Evolutionary conservation across 2,329 filamentous ascomycete genomes (phyloP).

Genomic region (Stachybotrys elegans): DNA sequence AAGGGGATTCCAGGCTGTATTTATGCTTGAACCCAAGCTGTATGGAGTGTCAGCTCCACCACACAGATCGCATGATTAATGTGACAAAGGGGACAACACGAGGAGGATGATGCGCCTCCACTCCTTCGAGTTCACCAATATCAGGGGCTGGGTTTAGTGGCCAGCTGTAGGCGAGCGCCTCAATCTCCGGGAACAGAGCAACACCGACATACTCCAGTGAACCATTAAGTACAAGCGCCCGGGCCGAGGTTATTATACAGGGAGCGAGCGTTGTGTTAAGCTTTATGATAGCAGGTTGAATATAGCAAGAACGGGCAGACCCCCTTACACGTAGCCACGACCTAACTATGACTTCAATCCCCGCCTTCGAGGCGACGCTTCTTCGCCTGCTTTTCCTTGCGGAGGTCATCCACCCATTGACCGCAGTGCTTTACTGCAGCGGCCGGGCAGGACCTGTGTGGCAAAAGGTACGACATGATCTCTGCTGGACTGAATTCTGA

Average conservation of each 20-base stretch:
- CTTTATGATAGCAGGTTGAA: conserved; percentile 6
- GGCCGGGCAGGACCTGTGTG: neutral
- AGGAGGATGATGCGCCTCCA: too few relatives aligned
- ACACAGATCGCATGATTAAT: too few relatives aligned
- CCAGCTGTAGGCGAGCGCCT: conserved; percentile 2
- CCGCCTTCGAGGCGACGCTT: neutral
- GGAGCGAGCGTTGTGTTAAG: conserved; percentile 6
- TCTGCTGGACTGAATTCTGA: conserved; percentile 47
- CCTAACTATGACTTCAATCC: neutral
- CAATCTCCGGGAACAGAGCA: conserved; percentile 4
- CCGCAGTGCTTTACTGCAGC: conserved; percentile 5
- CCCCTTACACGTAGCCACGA: too few relatives aligned
- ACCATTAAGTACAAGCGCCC: conserved; percentile 1
- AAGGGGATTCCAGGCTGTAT: too few relatives aligned
- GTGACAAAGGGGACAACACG: too few relatives aligned
- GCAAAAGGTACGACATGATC: conserved; percentile 21
- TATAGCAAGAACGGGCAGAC: conserved; percentile 5
- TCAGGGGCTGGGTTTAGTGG: conserved; percentile 6
- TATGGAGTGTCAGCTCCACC: too few relatives aligned
- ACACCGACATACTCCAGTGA: conserved; percentile 6
- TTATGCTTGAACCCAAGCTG: too few relatives aligned
- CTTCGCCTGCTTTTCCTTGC: conserved; percentile 8
- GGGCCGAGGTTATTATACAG: conserved; percentile 2
- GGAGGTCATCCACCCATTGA: conserved; percentile 6
- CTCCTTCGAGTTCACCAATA: conserved; percentile 4